A percentile compares a stretch with the other conserved stretches of the same genome.
Evolutionary conservation across 495 filamentous ascomycete genomes (phyloP).

Genomic region (Neurospora cerealis): DNA sequence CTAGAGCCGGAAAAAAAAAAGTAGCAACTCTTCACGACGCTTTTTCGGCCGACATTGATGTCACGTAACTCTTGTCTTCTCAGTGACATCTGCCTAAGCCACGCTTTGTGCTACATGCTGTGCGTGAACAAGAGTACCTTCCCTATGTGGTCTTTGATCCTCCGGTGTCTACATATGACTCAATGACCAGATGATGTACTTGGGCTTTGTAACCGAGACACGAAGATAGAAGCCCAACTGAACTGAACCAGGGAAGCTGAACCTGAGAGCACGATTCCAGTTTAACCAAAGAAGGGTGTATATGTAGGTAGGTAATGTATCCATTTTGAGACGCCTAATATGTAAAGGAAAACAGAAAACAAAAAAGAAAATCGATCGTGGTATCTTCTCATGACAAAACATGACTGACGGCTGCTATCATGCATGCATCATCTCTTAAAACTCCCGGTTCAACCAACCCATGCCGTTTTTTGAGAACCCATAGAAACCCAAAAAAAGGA

Average conservation of each 20-base stretch:
- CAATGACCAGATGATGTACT: not conserved
- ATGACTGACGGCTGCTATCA: not conserved
- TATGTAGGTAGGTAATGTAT: not conserved
- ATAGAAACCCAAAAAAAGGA: not conserved
- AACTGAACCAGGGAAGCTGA: not conserved
- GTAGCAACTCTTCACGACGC: not conserved
- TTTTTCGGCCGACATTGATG: not conserved
- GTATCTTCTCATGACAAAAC: not conserved
- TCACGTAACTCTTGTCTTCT: not conserved
- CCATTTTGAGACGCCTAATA: not conserved
- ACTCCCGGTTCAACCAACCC: not conserved
- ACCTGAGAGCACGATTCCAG: not conserved
- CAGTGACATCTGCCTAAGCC: not conserved
- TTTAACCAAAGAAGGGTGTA: not conserved
- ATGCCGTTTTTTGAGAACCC: not conserved
- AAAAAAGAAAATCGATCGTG: not conserved
- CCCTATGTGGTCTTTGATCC: not conserved
- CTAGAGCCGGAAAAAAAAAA: not conserved
- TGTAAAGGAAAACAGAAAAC: not conserved
- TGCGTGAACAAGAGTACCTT: not conserved
- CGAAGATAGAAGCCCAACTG: not conserved
- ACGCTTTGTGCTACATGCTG: not conserved
- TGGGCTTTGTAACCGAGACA: not conserved
- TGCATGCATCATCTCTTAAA: conserved; percentile 3
- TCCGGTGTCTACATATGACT: not conserved